Evolutionary conservation across 805 yeast species (phyloP), one percentile per base, ranked within the genome.

Genomic region (Wickerhamomyces pijperi): DNA sequence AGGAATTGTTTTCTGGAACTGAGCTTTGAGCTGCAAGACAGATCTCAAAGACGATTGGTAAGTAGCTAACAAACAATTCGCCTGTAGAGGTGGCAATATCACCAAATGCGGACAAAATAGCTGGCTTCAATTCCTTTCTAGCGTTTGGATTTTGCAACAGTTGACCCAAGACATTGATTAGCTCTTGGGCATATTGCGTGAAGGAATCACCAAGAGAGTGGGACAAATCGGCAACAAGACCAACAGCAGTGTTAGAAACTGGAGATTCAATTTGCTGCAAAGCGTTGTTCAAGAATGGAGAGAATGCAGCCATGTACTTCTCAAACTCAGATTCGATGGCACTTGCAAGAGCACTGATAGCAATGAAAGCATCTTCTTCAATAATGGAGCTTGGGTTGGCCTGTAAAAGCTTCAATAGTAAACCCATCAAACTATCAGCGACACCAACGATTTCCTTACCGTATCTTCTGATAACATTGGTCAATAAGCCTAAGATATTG

Each of bases 331-430:
- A 70, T 41, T 82, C 94, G 47, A 84, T 63, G 2, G 95, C 82
- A 33, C 82, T 72, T 3, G 97, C 92, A 43, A 92, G 72, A 0
- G 97, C 84, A 28, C 95, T 82, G 46, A 92, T 76, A 14, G 95
- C 94, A 55, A 86, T 84, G 59, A 87, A 84, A 8, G 92, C 77
- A 58, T 92, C 98, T 62, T 92, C 98, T 59, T 92, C 98, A 39
- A 90, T 78, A 37, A 86, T 63, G 9, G 94, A 76, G 59, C 80
- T 51, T 64, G 65, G 60, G 65, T 76, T 72, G 13, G 63, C 50
- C 41, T 72, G 72, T 55, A 92, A 67, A 53, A 92, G 65, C 53
- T 75, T 78, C 54, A 88, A 64, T 53, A 90, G 80, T 58, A 86
- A 66, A 36, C 76, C 75, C 97, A 90, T 88, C 56, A 92, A 69